phyloP scores from a whole-genome alignment of 257 asterid species.

The Solanum bulbocastanum region DNA sequence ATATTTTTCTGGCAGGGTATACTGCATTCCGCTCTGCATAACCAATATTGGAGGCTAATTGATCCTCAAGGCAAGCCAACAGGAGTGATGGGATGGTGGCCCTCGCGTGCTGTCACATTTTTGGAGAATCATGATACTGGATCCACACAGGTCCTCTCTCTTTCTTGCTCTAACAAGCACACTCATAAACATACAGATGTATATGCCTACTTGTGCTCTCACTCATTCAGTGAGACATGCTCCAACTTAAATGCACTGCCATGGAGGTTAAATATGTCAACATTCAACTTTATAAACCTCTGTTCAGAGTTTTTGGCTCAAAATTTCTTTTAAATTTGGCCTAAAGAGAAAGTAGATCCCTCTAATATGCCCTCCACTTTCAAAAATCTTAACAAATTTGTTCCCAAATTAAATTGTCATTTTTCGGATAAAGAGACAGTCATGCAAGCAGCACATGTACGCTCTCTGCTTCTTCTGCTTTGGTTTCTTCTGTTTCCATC shows the following conservation, averaged over 20 bases:
- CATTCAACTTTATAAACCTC: neutral
- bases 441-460: neutral
- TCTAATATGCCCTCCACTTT: neutral
- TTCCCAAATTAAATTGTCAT: neutral
- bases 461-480: neutral
- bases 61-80: constrained; percentile 59
- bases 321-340: neutral
- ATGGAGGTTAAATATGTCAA: neutral
- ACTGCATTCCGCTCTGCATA: constrained; percentile 33
- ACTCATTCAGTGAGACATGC: neutral
- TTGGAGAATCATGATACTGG: constrained; percentile 62
- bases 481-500: neutral
- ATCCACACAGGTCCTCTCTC: constrained; percentile 40
- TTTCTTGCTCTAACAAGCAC: neutral
- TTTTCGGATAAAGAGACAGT: neutral
- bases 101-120: constrained; percentile 56
- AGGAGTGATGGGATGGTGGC: constrained; percentile 69
- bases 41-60: constrained; percentile 40
- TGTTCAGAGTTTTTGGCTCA: neutral
- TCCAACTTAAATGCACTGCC: neutral
- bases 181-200: neutral
- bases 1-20: constrained; percentile 21
- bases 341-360: neutral
- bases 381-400: neutral
- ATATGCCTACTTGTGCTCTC: neutral